Evolutionary conservation across 2,329 filamentous ascomycete genomes (phyloP), one percentile per base, ranked within the genome.

Genomic region (Ophiocordyceps sinensis): DNA sequence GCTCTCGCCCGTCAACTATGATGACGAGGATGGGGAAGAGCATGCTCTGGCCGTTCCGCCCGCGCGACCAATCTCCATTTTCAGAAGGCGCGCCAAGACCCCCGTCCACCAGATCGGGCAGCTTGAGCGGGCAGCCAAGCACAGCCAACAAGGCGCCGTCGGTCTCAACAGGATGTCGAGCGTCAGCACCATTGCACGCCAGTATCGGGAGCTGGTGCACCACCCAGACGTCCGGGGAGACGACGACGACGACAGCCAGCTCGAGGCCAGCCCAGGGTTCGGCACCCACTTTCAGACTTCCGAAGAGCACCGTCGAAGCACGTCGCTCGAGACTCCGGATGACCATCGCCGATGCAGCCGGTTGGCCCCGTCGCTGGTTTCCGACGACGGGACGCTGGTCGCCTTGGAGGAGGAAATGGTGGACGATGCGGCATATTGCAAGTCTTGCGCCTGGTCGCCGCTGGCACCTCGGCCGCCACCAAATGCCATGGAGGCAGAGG

Each of bases 81-180:
- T 61, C 47, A 62, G 67, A 42, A 63, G 66, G 28, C 65, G 66
- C 40, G 67, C 68, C 32, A 74, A 73, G 52, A 73, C 69, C 2
- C 70, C 70, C 0, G 66, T 73, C 19, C 61, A 61, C 35, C 57
- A 58, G 10, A 67, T 73, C 43, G 68, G 68, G 13, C 69, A 73
- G 48, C 57, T 70, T 2, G 70, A 73, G 44, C 55, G 45, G 35
- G 49, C 55, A 7, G 43, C 49, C 13, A 43, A 45, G 36, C 23
- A 15, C 9, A 38, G n/a, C 8, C 43, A 50, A 37, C 48, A 53
- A 10, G 14, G 4, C 8, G 45, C 49, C 4, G 49, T 47, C 10
- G 45, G 46, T 3, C 44, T 53, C 4, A 54, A 53, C 29, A 61
- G 63, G 46, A 60, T 56, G 1, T 59, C 61, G 1, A 69, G 63